phyloP scores from a whole-genome alignment of 495 filamentous ascomycete species.

The Penicillium chermesinum region DNA sequence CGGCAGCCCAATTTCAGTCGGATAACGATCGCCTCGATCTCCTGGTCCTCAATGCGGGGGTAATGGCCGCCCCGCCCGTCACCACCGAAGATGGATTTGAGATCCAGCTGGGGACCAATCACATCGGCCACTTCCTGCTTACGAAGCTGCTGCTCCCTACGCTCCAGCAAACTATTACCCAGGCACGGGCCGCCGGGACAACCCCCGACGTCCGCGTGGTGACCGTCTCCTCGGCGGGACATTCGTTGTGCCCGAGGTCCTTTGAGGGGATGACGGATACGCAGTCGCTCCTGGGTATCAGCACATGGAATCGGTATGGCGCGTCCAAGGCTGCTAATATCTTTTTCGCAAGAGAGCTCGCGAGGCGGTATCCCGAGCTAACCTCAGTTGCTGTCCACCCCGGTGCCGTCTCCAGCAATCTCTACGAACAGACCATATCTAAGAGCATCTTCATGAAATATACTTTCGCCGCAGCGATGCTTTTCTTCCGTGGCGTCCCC shows the following conservation, averaged over 20 bases:
- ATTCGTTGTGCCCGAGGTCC: conserved; percentile 46
- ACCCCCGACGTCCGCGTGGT: conserved; percentile 24
- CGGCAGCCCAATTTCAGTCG: conserved; percentile 41
- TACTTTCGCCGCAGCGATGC: conserved; percentile 14
- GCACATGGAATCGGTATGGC: conserved; percentile 51
- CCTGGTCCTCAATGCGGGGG: conserved; percentile 52
- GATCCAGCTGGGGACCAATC: conserved; percentile 59
- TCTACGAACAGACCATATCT: conserved; percentile 35
- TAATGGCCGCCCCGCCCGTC: conserved; percentile 50
- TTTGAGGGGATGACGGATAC: conserved; percentile 46
- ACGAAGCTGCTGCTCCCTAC: conserved; percentile 61
- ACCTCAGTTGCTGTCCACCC: conserved; percentile 59
- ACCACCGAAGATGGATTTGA: conserved; percentile 78
- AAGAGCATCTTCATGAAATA: conserved; percentile 25
- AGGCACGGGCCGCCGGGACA: conserved; percentile 14
- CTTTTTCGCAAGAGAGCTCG: conserved; percentile 57
- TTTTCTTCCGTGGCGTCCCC: conserved; percentile 30
- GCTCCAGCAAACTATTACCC: conserved; percentile 44
- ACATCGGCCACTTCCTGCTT: conserved; percentile 49
- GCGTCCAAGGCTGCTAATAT: conserved; percentile 68
- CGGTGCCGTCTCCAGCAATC: conserved; percentile 54
- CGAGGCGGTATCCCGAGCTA: conserved; percentile 51
- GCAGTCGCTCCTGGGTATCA: conserved; percentile 24
- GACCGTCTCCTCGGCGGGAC: conserved; percentile 30
- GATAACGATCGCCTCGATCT: conserved; percentile 52